Conservation (phyloP, 164 flowering plant genomes). For the Tetrastigma voinierianum region DNA sequence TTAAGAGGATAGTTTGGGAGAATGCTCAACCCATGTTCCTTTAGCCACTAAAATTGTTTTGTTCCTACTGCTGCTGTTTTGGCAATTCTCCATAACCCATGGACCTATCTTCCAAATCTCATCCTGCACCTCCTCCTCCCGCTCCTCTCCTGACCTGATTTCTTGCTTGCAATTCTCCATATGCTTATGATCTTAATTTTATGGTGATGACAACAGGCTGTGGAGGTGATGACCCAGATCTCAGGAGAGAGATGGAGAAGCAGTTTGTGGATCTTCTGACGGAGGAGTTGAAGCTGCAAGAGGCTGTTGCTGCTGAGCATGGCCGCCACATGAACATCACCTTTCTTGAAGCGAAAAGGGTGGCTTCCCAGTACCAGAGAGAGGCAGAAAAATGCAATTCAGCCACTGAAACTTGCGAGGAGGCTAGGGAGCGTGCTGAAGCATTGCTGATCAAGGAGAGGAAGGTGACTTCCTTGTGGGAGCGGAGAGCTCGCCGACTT, state of each 20-base stretch:
- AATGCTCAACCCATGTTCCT: no score
- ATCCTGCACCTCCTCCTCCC: no score
- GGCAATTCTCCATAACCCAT: no score
- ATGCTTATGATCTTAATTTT: no score
- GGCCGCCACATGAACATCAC: slow-evolving; percentile 68
- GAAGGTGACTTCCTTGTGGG: slow-evolving; percentile 77
- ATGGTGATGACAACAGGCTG: slow-evolving; percentile 50
- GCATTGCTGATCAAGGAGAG: slow-evolving; percentile 63
- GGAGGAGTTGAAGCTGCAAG: slow-evolving; percentile 81
- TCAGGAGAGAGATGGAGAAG: slow-evolving; percentile 85
- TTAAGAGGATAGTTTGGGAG: no score
- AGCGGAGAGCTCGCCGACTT: slow-evolving; percentile 62
- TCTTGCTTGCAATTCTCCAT: no score
- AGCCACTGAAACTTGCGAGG: slow-evolving; percentile 89
- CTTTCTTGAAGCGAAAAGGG: slow-evolving; percentile 66
- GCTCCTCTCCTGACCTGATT: no score
- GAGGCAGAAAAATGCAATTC: slow-evolving; percentile 92
- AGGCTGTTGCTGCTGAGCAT: slow-evolving; percentile 61
- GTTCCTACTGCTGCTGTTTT: no score
- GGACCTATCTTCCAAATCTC: no score
- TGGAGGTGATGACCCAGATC: slow-evolving; percentile 80
- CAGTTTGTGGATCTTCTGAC: slow-evolving; percentile 79
- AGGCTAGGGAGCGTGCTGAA: slow-evolving; percentile 76
- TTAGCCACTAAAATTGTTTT: no score
- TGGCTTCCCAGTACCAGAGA: slow-evolving; percentile 71